Evolutionary conservation across 306 rosid genomes (phyloP), one percentile per base, ranked within the genome.

Genomic region (Sicyos edulis): DNA sequence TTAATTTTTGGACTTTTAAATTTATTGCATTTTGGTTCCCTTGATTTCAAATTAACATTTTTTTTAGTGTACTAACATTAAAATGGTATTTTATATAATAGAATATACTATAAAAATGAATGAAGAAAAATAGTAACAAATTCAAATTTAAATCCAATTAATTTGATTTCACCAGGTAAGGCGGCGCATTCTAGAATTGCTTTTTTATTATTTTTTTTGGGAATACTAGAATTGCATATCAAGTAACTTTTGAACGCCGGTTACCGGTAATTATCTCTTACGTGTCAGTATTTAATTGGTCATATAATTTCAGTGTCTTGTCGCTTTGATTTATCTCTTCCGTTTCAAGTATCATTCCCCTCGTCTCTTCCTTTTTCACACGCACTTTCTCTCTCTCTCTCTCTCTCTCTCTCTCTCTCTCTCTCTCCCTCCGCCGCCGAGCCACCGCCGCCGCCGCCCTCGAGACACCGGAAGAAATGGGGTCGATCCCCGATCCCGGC

Each of bases 401-500:
- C 26, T 61, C 7, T 53, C 72, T 29, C 56, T 13, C 58, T 78
- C 44, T 60, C 45, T 21, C 4, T 74, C 26, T 15, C 56, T 42
- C 26, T 61, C 7, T 53, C 72, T 29, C 56, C 14, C 58, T 78
- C 44, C 59, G 78, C 79, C 54, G 64, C 69, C 54, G 75, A 80
- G 29, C 29, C 29, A 3, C 29, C 29, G 74, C 65, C 26, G 60
- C 57, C 54, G 32, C 67, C 45, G 21, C 50, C 49, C 21, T 16
- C 22, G 34, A 34, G 37, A 12, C 49, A 20, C 22, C 67, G 8
- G 11, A 45, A 55, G 75, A 73, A 56, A 92, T 93, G 97, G 97
- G 96, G 93, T 88, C 98, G 80, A 86, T 83, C 87, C 91, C 89
- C 89, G 98, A 93, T 93, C 96, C 99, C 74, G 98, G 98, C 73